Conservation (phyloP, 139 green algal genomes). For the Pleodorina starrii region DNA sequence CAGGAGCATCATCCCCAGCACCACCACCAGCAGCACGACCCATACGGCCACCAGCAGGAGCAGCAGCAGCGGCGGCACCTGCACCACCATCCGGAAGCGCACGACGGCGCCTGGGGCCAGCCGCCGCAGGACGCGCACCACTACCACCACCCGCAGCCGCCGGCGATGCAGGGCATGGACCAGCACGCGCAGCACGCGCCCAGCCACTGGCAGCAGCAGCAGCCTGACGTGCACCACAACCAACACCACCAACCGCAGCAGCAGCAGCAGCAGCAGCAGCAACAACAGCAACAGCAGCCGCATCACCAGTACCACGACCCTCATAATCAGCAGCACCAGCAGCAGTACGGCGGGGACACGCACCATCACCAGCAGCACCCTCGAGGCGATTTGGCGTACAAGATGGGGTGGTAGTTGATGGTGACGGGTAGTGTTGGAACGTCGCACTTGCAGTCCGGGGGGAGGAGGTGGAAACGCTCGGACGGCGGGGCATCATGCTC, state of each 20-base stretch:
- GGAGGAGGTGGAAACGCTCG: too few relatives aligned
- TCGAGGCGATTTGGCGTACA: neutral
- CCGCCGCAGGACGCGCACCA: neutral
- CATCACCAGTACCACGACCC: slow-evolving; percentile 9
- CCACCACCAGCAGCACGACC: neutral
- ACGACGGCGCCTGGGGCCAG: neutral
- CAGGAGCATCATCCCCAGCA: neutral
- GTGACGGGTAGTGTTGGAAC: too few relatives aligned
- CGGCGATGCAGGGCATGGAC: slow-evolving; percentile 16
- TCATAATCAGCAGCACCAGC: neutral
- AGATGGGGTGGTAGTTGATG: slow-evolving; percentile 13
- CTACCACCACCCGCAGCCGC: neutral
- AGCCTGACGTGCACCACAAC: neutral
- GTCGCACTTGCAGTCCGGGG: too few relatives aligned
- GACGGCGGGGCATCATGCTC: too few relatives aligned
- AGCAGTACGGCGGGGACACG: neutral
- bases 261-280: neutral
- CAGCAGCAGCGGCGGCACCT: neutral
- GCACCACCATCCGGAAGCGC: neutral
- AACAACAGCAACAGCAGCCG: neutral
- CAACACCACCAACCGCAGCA: slow-evolving; percentile 12
- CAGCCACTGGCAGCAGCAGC: neutral
- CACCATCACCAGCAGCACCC: slow-evolving; percentile 13
- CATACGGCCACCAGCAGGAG: neutral
- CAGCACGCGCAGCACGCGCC: neutral